phyloP scores from a whole-genome alignment of 176 grass and related monocot genomes.

The Aegilops longissima region DNA sequence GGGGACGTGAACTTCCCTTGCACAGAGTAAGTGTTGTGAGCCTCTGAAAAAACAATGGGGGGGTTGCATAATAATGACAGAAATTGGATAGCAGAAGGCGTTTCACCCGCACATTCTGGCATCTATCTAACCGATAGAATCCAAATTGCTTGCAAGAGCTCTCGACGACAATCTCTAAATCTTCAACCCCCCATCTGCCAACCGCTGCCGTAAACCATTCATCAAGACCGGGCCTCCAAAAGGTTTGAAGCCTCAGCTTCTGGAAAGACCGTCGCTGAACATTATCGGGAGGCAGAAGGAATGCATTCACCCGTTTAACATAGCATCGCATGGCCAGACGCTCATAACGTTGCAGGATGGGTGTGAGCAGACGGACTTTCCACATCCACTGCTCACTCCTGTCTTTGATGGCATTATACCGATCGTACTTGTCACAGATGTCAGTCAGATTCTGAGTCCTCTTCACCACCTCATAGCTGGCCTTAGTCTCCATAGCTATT shows the following conservation, averaged over 20 bases:
- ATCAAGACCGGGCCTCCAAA: background rate
- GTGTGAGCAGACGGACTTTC: background rate
- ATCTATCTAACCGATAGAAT: background rate
- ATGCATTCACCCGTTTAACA: too few relatives aligned
- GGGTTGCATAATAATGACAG: background rate
- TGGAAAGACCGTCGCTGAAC: too few relatives aligned
- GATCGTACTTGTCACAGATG: too few relatives aligned
- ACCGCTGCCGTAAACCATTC: background rate
- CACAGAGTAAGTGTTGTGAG: background rate
- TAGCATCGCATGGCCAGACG: background rate
- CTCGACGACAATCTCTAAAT: background rate
- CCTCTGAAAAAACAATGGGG: background rate
- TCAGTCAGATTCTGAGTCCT: too few relatives aligned
- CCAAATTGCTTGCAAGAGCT: background rate
- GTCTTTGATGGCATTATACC: background rate
- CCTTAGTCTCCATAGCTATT: too few relatives aligned
- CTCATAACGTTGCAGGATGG: constrained; percentile 3
- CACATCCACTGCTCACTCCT: background rate
- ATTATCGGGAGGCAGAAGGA: too few relatives aligned
- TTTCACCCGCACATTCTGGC: background rate
- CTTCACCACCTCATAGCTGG: too few relatives aligned
- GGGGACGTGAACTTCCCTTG: background rate
- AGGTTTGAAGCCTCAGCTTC: background rate
- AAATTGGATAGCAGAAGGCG: background rate
- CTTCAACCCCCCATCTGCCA: too few relatives aligned